Conservation (phyloP, 305 asterid genomes). For the Striga hermonthica region DNA sequence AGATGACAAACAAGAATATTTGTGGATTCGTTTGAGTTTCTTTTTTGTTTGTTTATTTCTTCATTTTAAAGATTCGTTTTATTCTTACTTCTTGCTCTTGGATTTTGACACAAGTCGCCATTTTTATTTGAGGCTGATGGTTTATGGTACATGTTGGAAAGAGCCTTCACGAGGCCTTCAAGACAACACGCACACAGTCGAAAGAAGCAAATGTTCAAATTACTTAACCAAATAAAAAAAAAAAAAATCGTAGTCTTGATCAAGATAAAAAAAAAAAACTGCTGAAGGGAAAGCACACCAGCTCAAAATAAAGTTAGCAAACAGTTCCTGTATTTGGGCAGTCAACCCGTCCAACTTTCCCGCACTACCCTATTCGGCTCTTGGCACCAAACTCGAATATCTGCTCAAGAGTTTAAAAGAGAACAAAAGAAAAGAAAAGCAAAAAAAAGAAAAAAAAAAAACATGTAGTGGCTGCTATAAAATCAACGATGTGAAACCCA, state of each 20-base stretch:
- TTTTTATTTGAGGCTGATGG: too few relatives aligned
- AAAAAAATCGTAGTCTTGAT: not conserved
- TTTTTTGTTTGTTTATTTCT: too few relatives aligned
- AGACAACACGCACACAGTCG: not conserved
- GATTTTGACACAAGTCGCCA: too few relatives aligned
- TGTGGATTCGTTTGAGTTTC: too few relatives aligned
- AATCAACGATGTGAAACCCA: slow-evolving; percentile 50
- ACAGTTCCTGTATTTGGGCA: not conserved
- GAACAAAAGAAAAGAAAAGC: too few relatives aligned
- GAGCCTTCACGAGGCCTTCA: too few relatives aligned
- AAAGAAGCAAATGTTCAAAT: slow-evolving; percentile 13
- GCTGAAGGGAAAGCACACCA: slow-evolving; percentile 2
- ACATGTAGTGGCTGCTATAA: not conserved
- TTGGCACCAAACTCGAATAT: slow-evolving; percentile 7
- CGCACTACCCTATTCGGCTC: slow-evolving; percentile 16
- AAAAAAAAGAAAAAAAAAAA: slow-evolving; percentile 4
- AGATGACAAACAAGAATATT: too few relatives aligned
- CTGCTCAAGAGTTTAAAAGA: not conserved
- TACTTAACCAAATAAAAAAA: not conserved
- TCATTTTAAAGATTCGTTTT: too few relatives aligned
- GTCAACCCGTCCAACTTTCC: slow-evolving; percentile 5
- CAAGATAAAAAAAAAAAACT: not conserved
- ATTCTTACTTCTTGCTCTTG: too few relatives aligned
- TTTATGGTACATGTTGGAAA: too few relatives aligned
- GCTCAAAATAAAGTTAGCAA: not conserved